Base-by-base conservation (phyloP, 148 eudicot species). In the Agrostemma githago region DNA sequence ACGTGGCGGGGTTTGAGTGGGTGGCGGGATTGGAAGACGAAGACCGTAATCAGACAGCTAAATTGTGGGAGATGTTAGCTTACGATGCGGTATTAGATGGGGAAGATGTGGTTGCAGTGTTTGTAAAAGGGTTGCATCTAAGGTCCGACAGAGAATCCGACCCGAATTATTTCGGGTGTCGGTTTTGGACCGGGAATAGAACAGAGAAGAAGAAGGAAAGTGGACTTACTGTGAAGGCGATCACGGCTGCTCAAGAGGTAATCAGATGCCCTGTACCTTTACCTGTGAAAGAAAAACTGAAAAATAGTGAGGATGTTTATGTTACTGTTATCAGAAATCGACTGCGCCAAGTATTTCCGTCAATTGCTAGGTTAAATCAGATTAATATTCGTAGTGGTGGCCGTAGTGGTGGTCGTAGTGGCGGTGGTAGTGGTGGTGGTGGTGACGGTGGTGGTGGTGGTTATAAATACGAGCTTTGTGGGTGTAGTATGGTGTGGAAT, bases 401-500 rank as follows among this genome's bases (percentile, higher is more conserved):
- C 14, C 53, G 38, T 8, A 43, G 56, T 37, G 59, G 51, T 16
- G 46, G n/a, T 39, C 62, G 34, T 53, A 16, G 12, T 7, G 8
- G 34, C 34, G 53, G 38, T 8, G 39, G 56, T 37, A 54, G 51
- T 16, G 59, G 51, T 16, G 48, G 34, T 53, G n/a, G 14, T 8
- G 8, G 34, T 15, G 72, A 51, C 34, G 53, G 38, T 8, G 39
- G 56, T 37, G 59, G 51, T 16, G 48, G 57, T 5, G 54, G 42
- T 34, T 64, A 68, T 51, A 93, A 86, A 80, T 81, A 85, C 44
- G 88, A 92, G 81, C 92, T 95, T 12, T 95, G 99, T 78, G 96
- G 80, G 10, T 92, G 97, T 80, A 87, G 97, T 9, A 95, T 95
- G 99, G 89, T 92, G 72, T 92, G 99, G 97, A 95, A 95, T 79